These are phyloP conservation scores for Ogataea methylovora DNA, from an alignment of 805 yeast genomes.

Conservation along the genomic window DNA sequence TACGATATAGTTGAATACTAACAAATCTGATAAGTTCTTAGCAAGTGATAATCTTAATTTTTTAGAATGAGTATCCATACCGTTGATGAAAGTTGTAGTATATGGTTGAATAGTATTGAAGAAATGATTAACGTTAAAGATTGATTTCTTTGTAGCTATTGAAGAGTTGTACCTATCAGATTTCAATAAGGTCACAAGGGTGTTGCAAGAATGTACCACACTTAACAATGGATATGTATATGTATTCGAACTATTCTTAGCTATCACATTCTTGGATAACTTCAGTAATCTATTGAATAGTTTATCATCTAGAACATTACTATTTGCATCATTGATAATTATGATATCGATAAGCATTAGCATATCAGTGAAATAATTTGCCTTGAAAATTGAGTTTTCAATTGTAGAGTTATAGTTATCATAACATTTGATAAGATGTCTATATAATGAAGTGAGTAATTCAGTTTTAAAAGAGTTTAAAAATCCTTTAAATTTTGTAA, in stretches of 20 bases:
- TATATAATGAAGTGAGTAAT: slow-evolving; percentile 21
- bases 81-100: slow-evolving; percentile 9
- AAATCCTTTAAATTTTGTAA: slow-evolving; percentile 26
- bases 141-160: slow-evolving; percentile 17
- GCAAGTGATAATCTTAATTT: slow-evolving; percentile 21
- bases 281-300: slow-evolving; percentile 22
- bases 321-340: slow-evolving; percentile 19
- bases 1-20: slow-evolving; percentile 23
- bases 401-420: slow-evolving; percentile 26
- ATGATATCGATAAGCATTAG: slow-evolving; percentile 21
- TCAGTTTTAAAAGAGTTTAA: slow-evolving; percentile 22
- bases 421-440: slow-evolving; percentile 23
- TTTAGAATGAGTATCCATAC: slow-evolving; percentile 22
- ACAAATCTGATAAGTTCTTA: slow-evolving; percentile 23
- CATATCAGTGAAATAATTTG: slow-evolving; percentile 25
- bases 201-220: slow-evolving; percentile 20
- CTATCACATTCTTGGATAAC: slow-evolving; percentile 17
- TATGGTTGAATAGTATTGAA: slow-evolving; percentile 14
- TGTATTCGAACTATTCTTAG: slow-evolving; percentile 9
- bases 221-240: slow-evolving; percentile 24
- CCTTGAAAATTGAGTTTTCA: slow-evolving; percentile 21
- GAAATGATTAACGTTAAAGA: slow-evolving; percentile 13
- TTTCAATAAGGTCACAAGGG: slow-evolving; percentile 20
- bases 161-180: slow-evolving; percentile 22
- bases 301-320: slow-evolving; percentile 22